phyloP scores from a whole-genome alignment of 148 eudicot species.

The Amaranthus hypochondriacus region DNA sequence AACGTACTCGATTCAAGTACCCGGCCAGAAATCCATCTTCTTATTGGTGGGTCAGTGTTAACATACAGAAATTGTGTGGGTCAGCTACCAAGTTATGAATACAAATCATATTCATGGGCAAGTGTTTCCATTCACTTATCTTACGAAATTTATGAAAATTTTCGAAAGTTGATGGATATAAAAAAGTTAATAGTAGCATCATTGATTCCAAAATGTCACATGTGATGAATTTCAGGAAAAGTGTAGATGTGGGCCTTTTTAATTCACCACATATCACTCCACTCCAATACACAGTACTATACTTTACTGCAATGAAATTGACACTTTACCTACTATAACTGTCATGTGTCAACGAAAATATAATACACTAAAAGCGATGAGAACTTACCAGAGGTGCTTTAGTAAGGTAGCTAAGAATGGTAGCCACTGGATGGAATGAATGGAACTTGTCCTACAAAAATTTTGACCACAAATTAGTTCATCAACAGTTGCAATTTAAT shows the following conservation, averaged over 20 bases:
- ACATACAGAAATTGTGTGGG: no score
- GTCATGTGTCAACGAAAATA: background rate
- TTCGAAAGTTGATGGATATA: no score
- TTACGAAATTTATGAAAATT: no score
- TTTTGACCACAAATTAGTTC: background rate
- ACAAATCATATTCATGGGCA: no score
- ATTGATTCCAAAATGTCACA: conserved; percentile 2
- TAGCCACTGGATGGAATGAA: conserved; percentile 92
- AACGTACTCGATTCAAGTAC: no score
- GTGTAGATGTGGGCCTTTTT: conserved; percentile 2
- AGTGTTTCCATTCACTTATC: no score
- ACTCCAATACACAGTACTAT: background rate
- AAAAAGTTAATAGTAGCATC: background rate
- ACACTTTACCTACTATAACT: conserved; percentile 15
- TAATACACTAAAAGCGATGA: background rate
- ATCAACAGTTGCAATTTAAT: background rate
- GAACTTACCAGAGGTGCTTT: conserved; percentile 94
- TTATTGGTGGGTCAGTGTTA: no score
- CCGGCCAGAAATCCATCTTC: no score
- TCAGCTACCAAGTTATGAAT: no score
- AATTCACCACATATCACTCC: conserved; percentile 5
- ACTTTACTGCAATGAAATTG: background rate
- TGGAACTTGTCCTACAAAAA: conserved; percentile 79
- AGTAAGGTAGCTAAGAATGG: conserved; percentile 89
- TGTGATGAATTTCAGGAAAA: background rate